phyloP scores from a whole-genome alignment of 805 yeast species.

The Kuraishia molischiana region DNA sequence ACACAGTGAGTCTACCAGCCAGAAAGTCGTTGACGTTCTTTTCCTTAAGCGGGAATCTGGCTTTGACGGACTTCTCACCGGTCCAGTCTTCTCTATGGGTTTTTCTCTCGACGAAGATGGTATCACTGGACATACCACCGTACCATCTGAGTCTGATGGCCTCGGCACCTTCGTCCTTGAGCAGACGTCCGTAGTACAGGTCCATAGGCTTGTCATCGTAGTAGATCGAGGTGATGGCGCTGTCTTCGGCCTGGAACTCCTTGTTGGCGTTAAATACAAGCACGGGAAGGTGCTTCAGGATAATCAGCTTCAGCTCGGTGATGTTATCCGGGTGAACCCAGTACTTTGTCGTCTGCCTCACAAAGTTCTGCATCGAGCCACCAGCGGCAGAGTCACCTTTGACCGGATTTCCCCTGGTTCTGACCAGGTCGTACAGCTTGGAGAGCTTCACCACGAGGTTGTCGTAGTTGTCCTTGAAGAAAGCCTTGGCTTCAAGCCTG shows the following conservation, averaged over 20 bases:
- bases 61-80: conserved; percentile 98
- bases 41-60: conserved; percentile 89
- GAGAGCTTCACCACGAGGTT: conserved; percentile 81
- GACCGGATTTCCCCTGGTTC: conserved; percentile 94
- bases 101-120: conserved; percentile 91
- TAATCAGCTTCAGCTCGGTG: conserved; percentile 87
- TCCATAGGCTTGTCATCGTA: conserved; percentile 87
- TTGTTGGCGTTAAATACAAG: conserved; percentile 93
- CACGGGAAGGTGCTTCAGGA: conserved; percentile 92
- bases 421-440: conserved; percentile 79
- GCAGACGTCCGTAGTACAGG: conserved; percentile 84
- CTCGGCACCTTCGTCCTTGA: conserved; percentile 98
- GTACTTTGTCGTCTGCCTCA: conserved; percentile 95
- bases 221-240: conserved; percentile 95
- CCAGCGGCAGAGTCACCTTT: conserved; percentile 97
- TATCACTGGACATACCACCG: conserved; percentile 93
- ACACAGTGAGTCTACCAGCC: conserved; percentile 76
- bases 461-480: conserved; percentile 93
- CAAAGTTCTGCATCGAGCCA: conserved; percentile 95
- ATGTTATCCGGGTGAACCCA: conserved; percentile 99
- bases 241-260: conserved; percentile 90
- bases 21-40: conserved; percentile 80
- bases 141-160: conserved; percentile 98
- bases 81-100: conserved; percentile 99
- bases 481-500: conserved; percentile 87